Conservation (phyloP, 225 moss, liverwort and hornwort genomes). For the Antitrichia curtipendula region DNA sequence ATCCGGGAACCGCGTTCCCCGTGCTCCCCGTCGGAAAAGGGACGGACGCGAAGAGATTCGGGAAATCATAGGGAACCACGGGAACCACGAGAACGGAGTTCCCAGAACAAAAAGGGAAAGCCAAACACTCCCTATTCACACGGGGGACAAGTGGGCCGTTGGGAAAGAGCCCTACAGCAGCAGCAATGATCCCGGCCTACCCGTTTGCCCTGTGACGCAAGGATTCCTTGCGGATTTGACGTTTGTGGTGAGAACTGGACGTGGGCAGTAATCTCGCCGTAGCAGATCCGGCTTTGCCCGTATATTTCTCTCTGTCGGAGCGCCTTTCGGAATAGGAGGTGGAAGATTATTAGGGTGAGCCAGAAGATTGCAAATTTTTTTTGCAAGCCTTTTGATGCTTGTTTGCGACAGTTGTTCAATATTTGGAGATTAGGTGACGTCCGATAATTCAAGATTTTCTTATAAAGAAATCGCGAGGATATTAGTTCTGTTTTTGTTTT, state of each 20-base stretch:
- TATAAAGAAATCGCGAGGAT: neutral
- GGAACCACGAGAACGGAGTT: neutral
- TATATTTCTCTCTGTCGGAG: neutral
- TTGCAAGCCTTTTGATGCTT: neutral
- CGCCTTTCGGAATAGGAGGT: neutral
- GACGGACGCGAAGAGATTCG: neutral
- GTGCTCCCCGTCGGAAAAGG: neutral
- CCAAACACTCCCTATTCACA: neutral
- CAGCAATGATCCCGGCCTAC: neutral
- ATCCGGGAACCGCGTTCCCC: neutral
- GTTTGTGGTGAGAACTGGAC: conserved; percentile 9
- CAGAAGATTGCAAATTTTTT: neutral
- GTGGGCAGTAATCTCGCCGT: neutral
- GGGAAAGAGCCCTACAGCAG: neutral
- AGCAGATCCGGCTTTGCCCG: neutral
- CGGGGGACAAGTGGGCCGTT: neutral
- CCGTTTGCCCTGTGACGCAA: neutral
- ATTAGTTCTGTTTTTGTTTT: neutral
- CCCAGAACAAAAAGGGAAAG: neutral
- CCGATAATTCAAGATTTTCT: neutral
- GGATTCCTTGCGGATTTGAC: conserved; percentile 15
- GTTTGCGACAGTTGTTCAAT: neutral
- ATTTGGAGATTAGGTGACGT: neutral
- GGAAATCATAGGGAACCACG: neutral
- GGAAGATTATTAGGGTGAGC: neutral